These are phyloP conservation scores for Lipomyces yamanashiensis DNA, from an alignment of 805 yeast genomes.

Conservation along the genomic window DNA sequence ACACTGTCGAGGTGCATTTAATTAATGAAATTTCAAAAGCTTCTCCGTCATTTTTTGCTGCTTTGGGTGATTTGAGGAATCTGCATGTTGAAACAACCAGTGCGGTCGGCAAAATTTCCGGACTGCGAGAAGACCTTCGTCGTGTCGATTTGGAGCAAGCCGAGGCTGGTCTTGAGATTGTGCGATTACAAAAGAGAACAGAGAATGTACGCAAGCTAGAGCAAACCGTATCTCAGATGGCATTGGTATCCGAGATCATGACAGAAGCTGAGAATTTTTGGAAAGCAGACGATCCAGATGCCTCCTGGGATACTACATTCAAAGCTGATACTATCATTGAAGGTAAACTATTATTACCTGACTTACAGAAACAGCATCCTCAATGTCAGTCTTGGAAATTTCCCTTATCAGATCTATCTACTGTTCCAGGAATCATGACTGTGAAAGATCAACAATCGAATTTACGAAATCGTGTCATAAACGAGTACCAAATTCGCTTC, in stretches of 20 bases:
- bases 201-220: conserved; percentile 68
- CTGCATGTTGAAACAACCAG: conserved; percentile 60
- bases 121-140: conserved; percentile 54
- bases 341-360: conserved; percentile 50
- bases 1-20: conserved; percentile 78
- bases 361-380: conserved; percentile 36
- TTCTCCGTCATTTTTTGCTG: conserved; percentile 81
- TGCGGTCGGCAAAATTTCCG: conserved; percentile 55
- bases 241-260: conserved; percentile 52
- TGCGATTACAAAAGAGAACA: conserved; percentile 57
- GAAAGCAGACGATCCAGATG: conserved; percentile 51
- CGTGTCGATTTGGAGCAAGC: conserved; percentile 57
- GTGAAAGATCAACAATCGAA: conserved; percentile 59
- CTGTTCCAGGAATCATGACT: conserved; percentile 56
- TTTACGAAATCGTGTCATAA: conserved; percentile 69
- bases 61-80: conserved; percentile 74
- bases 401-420: conserved; percentile 51
- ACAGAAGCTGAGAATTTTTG: conserved; percentile 56
- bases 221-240: conserved; percentile 61
- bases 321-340: conserved; percentile 60
- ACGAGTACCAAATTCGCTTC: conserved; percentile 65
- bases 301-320: conserved; percentile 62
- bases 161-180: conserved; percentile 54
- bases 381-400: conserved; percentile 36
- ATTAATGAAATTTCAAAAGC: conserved; percentile 83